Base-by-base conservation (phyloP, 352 stramenopile species). In the Phytopythium aichiense region DNA sequence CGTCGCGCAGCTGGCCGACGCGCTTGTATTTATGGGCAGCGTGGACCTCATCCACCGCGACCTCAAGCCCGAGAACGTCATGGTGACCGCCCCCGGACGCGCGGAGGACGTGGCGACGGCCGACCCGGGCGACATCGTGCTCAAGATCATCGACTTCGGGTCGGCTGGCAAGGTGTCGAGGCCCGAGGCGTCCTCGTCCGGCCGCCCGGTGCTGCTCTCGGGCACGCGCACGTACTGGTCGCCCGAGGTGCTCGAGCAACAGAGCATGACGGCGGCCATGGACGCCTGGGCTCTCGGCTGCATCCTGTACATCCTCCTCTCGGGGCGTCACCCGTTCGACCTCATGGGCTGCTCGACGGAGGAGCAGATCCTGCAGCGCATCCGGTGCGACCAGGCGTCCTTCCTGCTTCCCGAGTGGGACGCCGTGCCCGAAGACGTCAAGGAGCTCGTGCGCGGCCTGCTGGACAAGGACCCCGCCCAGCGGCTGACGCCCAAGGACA, bases 141-240 rank as follows among this genome's bases (percentile, higher is more conserved):
- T 94, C 56, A 96, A 96, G 64, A 80, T 96, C 43, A 94, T 95
- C 48, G 88, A 96, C 71, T 94, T 96, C 69, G 88, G 88, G 5
- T 92, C 84, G n/a, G 84, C 86, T 3, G 79, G 80, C 16, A 58
- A 58, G 4, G 57, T 61, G 9, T 76, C 67, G 0, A 23, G 59
- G 30, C 68, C 60, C 0, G 68, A 70, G 31, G 46, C 42, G 2
- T 67, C 30, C 0, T 48, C 68, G 16, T 73, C 62, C 43, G 57
- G 58, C 4, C 69, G 37, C 56, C 76, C 52, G 0, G 38, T 62
- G 16, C 72, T 74, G 25, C 54, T 93, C 8, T 95, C 87, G 0
- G 88, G 88, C 6, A 96, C 88, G 18, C 84, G 79, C 2, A 91
- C 80, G 60, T 96, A 96, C 66, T 95, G 84, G 84, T 77, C 87